These are phyloP conservation scores for Solanum aculeatissimum DNA, from an alignment of 305 asterid species.

Conservation along the genomic window DNA sequence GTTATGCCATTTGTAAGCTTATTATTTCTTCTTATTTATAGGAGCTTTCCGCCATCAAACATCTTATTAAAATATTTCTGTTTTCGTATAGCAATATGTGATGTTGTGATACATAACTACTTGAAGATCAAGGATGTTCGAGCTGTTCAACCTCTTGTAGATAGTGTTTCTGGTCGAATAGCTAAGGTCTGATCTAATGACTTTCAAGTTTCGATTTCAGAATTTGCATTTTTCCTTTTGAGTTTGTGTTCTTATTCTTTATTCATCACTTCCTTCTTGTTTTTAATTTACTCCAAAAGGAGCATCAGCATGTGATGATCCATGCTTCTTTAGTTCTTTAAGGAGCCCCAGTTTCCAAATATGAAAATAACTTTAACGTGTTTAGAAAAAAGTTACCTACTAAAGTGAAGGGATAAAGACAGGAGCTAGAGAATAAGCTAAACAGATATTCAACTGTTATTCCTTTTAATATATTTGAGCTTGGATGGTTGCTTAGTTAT, in stretches of 20 bases:
- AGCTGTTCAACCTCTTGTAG: constrained; percentile 30
- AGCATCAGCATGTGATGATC: not conserved
- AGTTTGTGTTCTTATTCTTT: not conserved
- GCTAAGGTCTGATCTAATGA: constrained; percentile 22
- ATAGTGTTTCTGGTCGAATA: constrained; percentile 30
- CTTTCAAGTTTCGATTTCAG: not conserved
- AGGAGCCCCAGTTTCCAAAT: not conserved
- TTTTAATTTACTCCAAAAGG: not conserved
- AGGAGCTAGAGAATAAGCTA: not conserved
- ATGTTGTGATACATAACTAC: constrained; percentile 54
- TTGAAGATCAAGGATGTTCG: constrained; percentile 46
- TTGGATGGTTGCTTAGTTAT: not conserved
- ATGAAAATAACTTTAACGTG: not conserved
- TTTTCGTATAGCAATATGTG: constrained; percentile 3
- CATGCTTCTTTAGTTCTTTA: not conserved
- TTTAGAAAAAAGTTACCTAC: not conserved
- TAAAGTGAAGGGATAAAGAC: not conserved
- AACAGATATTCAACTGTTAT: not conserved
- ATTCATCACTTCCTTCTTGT: not conserved
- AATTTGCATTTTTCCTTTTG: not conserved
- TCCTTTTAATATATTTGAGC: not conserved
- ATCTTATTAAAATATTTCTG: too few relatives aligned
- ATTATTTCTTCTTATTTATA: too few relatives aligned
- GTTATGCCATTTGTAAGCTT: too few relatives aligned
- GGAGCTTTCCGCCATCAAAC: too few relatives aligned